Percentiles rank a stretch among this genome's conserved stretches.
Evolutionary conservation across 2,329 filamentous ascomycete genomes (phyloP).

Genomic region (Metarhizium album): DNA sequence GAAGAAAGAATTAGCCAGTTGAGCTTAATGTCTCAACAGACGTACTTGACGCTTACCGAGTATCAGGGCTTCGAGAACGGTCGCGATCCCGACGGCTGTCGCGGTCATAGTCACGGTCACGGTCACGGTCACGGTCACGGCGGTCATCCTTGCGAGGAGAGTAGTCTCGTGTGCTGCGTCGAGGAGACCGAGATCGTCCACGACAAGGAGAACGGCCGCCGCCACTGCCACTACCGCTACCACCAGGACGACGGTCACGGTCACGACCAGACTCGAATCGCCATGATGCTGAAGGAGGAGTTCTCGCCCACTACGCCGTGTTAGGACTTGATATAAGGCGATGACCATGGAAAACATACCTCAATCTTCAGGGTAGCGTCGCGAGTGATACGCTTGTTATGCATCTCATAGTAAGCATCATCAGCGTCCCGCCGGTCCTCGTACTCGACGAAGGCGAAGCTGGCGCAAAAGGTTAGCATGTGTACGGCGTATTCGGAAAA

Average conservation of each 20-base stretch:
- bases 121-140: slow-evolving; percentile 66
- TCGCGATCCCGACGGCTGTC: slow-evolving; percentile 67
- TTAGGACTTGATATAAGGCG: slow-evolving; percentile 6
- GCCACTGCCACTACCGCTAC: slow-evolving; percentile 21
- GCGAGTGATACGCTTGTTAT: slow-evolving; percentile 94
- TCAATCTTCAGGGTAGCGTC: slow-evolving; percentile 97
- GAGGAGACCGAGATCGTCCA: slow-evolving; percentile 67
- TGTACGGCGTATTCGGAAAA: background rate
- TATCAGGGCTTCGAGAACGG: slow-evolving; percentile 61
- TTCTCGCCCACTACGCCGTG: slow-evolving; percentile 79
- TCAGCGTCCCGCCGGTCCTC: slow-evolving; percentile 97
- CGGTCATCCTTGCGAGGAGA: slow-evolving; percentile 85
- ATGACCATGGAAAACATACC: slow-evolving; percentile 41
- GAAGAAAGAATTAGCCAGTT: background rate
- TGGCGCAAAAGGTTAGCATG: slow-evolving; percentile 16
- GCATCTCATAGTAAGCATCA: slow-evolving; percentile 99
- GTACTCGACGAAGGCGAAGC: slow-evolving; percentile 98
- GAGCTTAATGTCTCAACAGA: slow-evolving; percentile 1
- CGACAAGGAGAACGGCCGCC: slow-evolving; percentile 51
- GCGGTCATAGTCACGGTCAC: slow-evolving; percentile 61
- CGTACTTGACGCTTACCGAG: slow-evolving; percentile 30
- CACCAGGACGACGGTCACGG: slow-evolving; percentile 46
- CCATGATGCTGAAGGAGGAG: slow-evolving; percentile 95
- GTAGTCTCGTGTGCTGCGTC: slow-evolving; percentile 66
- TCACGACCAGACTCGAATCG: slow-evolving; percentile 89